Base-by-base conservation (phyloP, 208 protist species). In the Trichomonas tenax region DNA sequence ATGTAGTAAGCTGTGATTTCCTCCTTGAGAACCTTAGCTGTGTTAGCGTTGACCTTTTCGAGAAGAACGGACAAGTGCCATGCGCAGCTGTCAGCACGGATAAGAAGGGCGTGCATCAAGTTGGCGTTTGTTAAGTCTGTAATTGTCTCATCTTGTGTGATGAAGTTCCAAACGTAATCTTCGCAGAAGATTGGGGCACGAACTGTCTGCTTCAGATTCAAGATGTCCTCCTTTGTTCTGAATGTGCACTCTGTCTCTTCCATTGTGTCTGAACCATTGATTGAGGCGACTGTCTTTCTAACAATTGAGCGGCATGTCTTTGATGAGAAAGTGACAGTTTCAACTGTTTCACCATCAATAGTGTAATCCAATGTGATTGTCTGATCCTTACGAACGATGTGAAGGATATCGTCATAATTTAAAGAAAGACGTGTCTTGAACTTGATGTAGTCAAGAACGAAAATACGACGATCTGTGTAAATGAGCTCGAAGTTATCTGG, bases 401-500 rank as follows among this genome's bases (percentile, higher is more conserved):
- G 4, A 17, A 93, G 2, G 8, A 93, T 9, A 51, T 51, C 21
- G 26, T 51, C 44, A 41, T 93, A 93, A 34, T 41, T n/a, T 17
- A 93, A 58, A 48, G 86, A 93, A 38, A 93, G 11, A 10, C 44
- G 23, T 93, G 86, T 93, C 44, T 93, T 93, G n/a, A 93, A 93
- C 31, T 58, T 58, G 26, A 51, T 93, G 17, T 93, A 44, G 17
- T 93, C 86, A 0, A 93, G n/a, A 51, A 93, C 14, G 86, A 93
- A 40, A 26, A 51, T 48, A 44, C 86, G 23, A 0, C 14, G 41
- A 17, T 93, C 86, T 58, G 86, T 93, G 44, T 48, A 48, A 58
- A 93, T 93, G 17, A 93, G 40, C 44, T 93, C 86, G n/a, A 93
- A 93, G n/a, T 93, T 44, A 8, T 93, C 17, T 51, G 86, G 86